Base-by-base conservation (phyloP, 495 filamentous ascomycete genomes). In the Penicillium goetzii region DNA sequence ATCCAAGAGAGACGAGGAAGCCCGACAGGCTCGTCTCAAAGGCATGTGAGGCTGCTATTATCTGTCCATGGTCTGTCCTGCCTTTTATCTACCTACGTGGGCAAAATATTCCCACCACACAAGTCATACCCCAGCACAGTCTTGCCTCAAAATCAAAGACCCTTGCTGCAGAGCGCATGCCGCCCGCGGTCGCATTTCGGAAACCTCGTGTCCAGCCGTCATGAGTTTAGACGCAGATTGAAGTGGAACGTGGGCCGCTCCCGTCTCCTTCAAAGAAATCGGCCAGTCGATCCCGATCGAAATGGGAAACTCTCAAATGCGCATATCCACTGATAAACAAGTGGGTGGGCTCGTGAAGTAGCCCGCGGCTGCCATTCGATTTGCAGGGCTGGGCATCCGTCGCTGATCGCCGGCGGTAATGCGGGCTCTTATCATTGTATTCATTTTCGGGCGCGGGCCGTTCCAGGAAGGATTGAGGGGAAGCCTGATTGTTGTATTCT, bases 1-100 rank as follows among this genome's bases (percentile, higher is more conserved):
- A 68, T 82, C 83, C 56, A 88, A 84, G 60, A 83, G 86, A 67
- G 93, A 97, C 59, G 89, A 91, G 56, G 91, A 94, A 67, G 85
- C 83, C 28, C 85, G 86, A 70, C 82, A 78, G 69, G 85, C 84
- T 47, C 84, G 87, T 69, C 70, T 89, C 72, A 84, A 84, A 49
- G 81, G 81, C 34, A 78, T 80, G 61, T 82, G 76, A 74, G 57
- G 30, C 15, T 4, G n/a, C 49, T 67, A 62, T 52, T 26, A 25
- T 38, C 26, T 55, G 2, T 45, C 40, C 28, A n/a, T 41, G 43
- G 43, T 23, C 43, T 47, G 10, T 28, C n/a, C 23, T 32, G 4
- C 30, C 32, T 53, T n/a, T 34, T 55, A 19, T 61, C 45, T 66
- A 54, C 51, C 36, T 50, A 59, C 10, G 47, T 23, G 47, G 47